phyloP scores from a whole-genome alignment of 2,329 filamentous ascomycete species.

The Beauveria bassiana region DNA sequence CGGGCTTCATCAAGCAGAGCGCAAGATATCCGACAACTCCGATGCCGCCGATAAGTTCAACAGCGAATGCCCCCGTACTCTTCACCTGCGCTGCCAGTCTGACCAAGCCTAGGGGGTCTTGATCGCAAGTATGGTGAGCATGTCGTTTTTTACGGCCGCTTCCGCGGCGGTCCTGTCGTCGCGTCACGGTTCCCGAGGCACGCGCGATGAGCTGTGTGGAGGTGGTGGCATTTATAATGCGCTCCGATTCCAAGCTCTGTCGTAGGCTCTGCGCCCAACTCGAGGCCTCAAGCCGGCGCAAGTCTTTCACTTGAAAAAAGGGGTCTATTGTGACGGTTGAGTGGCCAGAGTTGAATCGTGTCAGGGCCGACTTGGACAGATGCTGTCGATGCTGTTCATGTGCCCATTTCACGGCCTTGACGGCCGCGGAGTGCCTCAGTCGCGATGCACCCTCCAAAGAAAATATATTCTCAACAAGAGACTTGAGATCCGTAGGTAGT shows the following conservation, averaged over 20 bases:
- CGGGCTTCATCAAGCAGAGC: slow-evolving; percentile 45
- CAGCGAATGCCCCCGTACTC: slow-evolving; percentile 55
- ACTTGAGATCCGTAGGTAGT: slow-evolving; percentile 62
- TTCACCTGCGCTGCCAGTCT: slow-evolving; percentile 60
- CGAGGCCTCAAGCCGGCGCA: slow-evolving; percentile 26
- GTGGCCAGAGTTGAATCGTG: slow-evolving; percentile 6
- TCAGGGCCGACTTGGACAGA: slow-evolving; percentile 11
- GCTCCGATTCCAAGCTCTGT: slow-evolving; percentile 27
- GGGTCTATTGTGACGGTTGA: slow-evolving; percentile 12
- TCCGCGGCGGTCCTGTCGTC: neutral
- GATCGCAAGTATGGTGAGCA: slow-evolving; percentile 30
- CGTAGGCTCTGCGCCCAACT: slow-evolving; percentile 31
- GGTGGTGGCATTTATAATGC: slow-evolving; percentile 13
- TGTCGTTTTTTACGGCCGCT: slow-evolving; percentile 10
- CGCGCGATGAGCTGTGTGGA: neutral
- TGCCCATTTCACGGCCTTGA: slow-evolving; percentile 68
- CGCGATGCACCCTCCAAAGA: slow-evolving; percentile 70
- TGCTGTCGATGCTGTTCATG: neutral
- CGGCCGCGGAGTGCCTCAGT: slow-evolving; percentile 73
- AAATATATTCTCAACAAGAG: slow-evolving; percentile 67
- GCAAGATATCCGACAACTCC: slow-evolving; percentile 67
- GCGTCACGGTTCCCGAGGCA: neutral
- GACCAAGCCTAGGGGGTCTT: slow-evolving; percentile 75
- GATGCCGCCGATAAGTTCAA: slow-evolving; percentile 68
- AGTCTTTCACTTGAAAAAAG: slow-evolving; percentile 17